A percentile compares a stretch with the other conserved stretches of the same genome.
These are phyloP conservation scores for Syzygium grande DNA, from an alignment of 345 rosid species.

Conservation along the genomic window DNA sequence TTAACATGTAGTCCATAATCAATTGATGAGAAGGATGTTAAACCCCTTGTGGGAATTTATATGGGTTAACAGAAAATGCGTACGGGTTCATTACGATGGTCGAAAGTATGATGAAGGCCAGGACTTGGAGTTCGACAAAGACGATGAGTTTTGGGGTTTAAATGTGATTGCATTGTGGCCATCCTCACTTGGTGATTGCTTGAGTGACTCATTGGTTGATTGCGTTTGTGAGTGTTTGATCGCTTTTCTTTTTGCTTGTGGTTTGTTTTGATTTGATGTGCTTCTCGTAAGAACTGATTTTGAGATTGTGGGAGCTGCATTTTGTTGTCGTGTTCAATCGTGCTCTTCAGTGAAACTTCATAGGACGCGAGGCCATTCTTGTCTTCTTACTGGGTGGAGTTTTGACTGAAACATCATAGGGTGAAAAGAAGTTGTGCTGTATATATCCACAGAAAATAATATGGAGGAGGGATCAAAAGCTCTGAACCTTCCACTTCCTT, in stretches of 20 bases:
- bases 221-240: background rate
- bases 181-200: background rate
- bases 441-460: background rate
- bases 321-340: background rate
- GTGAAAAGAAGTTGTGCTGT: background rate
- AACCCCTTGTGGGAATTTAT: too few relatives aligned
- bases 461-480: background rate
- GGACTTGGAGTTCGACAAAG: slow-evolving; percentile 12
- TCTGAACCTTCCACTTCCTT: background rate
- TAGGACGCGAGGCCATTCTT: background rate
- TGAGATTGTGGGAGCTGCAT: background rate
- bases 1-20: too few relatives aligned
- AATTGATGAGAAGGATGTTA: too few relatives aligned
- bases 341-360: background rate
- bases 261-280: background rate
- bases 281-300: background rate
- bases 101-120: slow-evolving; percentile 9
- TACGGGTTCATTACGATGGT: too few relatives aligned
- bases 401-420: background rate
- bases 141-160: slow-evolving; percentile 40
- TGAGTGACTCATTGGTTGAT: background rate
- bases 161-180: slow-evolving; percentile 30
- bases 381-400: background rate
- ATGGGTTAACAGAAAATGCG: too few relatives aligned
- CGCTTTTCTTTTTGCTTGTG: background rate